A percentile compares a stretch with the other conserved stretches of the same genome.
These are phyloP conservation scores for Oidiodendron maius DNA, from an alignment of 495 filamentous ascomycete species.

Conservation along the genomic window DNA sequence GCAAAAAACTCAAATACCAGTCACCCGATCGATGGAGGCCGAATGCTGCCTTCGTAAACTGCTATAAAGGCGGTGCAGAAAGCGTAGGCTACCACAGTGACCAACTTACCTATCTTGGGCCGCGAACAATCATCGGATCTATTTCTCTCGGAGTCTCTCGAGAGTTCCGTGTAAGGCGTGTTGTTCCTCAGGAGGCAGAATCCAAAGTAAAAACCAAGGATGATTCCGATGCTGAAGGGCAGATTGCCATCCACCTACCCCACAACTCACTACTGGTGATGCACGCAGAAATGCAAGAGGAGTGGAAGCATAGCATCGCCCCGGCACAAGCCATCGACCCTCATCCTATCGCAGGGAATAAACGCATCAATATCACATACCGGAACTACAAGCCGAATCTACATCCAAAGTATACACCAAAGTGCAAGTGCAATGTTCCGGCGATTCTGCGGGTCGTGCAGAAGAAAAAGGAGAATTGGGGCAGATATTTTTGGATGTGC, in stretches of 20 bases:
- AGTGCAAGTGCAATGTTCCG: conserved; percentile 60
- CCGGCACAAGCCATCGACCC: conserved; percentile 69
- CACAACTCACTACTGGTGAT: conserved; percentile 92
- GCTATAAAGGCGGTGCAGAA: conserved; percentile 74
- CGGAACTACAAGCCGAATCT: conserved; percentile 74
- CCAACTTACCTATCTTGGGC: conserved; percentile 88
- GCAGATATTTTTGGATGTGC: conserved; percentile 94
- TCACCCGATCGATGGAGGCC: conserved; percentile 67
- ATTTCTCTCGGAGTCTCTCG: conserved; percentile 82
- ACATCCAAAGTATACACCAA: conserved; percentile 63
- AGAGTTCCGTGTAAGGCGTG: conserved; percentile 80
- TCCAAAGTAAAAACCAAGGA: background rate
- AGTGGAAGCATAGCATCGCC: conserved; percentile 73
- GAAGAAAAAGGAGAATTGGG: conserved; percentile 64
- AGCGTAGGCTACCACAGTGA: conserved; percentile 89
- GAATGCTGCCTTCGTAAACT: conserved; percentile 92
- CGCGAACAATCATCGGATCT: conserved; percentile 80
- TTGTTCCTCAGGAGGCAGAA: conserved; percentile 49
- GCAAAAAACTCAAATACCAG: conserved; percentile 70
- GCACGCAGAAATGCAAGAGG: conserved; percentile 87
- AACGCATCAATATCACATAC: conserved; percentile 90
- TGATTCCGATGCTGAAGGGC: conserved; percentile 60
- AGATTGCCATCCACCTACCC: conserved; percentile 85
- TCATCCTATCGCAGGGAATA: conserved; percentile 73
- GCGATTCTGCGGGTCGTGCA: conserved; percentile 74